phyloP scores from a whole-genome alignment of 2,329 filamentous ascomycete species.

The Aspergillus terreus region DNA sequence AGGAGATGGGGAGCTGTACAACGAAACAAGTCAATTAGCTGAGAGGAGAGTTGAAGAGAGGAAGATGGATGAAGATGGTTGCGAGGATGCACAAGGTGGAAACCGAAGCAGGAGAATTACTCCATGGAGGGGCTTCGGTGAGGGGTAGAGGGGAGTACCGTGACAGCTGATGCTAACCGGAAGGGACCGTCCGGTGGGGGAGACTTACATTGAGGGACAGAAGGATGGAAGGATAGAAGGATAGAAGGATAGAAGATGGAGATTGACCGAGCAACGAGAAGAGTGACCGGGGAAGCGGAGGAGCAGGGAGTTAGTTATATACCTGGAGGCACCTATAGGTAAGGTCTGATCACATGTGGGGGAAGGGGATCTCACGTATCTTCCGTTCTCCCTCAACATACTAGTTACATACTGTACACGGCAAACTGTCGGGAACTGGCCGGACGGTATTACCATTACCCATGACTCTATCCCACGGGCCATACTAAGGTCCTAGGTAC shows the following conservation, averaged over 20 bases:
- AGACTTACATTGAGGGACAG: neutral
- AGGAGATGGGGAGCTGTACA: constrained; percentile 1
- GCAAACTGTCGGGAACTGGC: neutral
- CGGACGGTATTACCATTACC: no score
- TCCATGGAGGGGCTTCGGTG: no score
- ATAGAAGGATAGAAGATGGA: constrained; percentile 3
- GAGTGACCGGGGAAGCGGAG: constrained; percentile 3
- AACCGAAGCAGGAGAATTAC: no score
- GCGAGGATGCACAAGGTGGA: neutral
- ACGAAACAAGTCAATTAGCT: neutral
- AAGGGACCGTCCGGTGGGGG: no score
- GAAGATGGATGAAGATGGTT: neutral
- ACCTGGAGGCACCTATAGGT: neutral
- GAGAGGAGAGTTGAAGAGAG: neutral
- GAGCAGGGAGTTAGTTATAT: constrained; percentile 1
- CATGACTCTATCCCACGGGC: neutral
- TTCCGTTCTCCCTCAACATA: neutral
- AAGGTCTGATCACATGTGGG: neutral
- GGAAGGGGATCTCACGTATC: no score
- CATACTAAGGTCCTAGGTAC: neutral
- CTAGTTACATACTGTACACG: neutral
- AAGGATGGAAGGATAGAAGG: neutral
- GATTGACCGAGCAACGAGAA: constrained; percentile 6
- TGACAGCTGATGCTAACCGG: no score
- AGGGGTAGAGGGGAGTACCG: no score